Percentiles rank a stretch among this genome's conserved stretches.
These are phyloP conservation scores for Sphaerulina musiva DNA, from an alignment of 2,329 filamentous ascomycete genomes.

Conservation along the genomic window DNA sequence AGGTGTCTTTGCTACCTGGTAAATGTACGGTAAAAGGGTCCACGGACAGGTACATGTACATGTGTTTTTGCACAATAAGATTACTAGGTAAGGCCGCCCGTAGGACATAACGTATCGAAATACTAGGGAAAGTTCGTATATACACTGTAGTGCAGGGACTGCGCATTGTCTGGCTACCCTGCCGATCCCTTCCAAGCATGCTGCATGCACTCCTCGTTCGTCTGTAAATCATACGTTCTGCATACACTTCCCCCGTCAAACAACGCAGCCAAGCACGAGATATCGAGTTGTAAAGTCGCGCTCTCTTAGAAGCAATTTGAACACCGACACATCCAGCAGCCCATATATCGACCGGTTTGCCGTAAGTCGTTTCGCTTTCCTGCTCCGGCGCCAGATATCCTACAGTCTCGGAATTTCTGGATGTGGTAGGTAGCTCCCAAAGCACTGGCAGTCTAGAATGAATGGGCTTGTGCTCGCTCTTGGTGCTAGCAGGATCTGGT, in stretches of 20 bases:
- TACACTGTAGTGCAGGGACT: too few species aligned
- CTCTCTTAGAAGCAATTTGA: not conserved
- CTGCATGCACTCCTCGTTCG: too few species aligned
- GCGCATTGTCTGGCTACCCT: too few species aligned
- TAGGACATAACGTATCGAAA: too few species aligned
- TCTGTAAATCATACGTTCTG: not conserved
- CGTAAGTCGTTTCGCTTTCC: slow-evolving; percentile 1
- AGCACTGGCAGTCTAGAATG: not conserved
- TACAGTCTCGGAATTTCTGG: not conserved
- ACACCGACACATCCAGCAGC: slow-evolving; percentile 4
- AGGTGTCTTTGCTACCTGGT: too few species aligned
- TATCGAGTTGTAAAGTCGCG: not conserved
- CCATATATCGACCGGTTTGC: slow-evolving; percentile 3
- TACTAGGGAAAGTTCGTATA: too few species aligned
- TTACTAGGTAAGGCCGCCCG: too few species aligned
- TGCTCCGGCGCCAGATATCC: slow-evolving; percentile 6
- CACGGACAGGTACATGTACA: too few species aligned
- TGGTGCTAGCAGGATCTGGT: not conserved
- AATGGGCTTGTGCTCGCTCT: not conserved
- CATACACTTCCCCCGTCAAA: not conserved
- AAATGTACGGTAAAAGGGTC: too few species aligned
- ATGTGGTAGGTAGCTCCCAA: not conserved
- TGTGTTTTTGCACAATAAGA: too few species aligned
- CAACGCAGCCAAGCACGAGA: not conserved
- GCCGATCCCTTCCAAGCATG: too few species aligned